phyloP scores from a whole-genome alignment of 1,139 yeast species.

The Petasospora rhodanensis region DNA sequence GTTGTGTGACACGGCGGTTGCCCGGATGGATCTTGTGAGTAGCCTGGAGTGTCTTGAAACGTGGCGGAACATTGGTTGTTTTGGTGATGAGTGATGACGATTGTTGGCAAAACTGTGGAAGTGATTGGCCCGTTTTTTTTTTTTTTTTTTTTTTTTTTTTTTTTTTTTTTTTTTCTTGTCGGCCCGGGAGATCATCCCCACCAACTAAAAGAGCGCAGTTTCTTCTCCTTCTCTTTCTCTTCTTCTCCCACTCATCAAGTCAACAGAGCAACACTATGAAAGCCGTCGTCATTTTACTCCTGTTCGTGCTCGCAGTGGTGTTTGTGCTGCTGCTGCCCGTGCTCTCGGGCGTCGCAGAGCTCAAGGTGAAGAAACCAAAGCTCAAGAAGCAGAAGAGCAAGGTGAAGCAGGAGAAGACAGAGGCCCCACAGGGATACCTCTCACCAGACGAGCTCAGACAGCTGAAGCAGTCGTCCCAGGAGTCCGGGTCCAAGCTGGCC shows the following conservation, averaged over 20 bases:
- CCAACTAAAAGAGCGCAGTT: too few species aligned
- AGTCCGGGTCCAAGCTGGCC: constrained; percentile 10
- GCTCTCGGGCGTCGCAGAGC: constrained; percentile 20
- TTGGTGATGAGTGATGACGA: too few species aligned
- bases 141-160: too few species aligned
- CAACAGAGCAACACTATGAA: constrained; percentile 1
- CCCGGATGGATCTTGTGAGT: too few species aligned
- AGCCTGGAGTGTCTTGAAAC: too few species aligned
- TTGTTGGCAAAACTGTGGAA: too few species aligned
- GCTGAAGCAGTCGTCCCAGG: constrained; percentile 4
- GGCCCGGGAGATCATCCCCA: too few species aligned
- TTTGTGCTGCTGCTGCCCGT: constrained; percentile 20
- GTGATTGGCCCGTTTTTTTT: too few species aligned
- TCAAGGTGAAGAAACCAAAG: constrained; percentile 10
- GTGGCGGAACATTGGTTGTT: too few species aligned
- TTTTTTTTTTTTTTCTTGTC: too few species aligned
- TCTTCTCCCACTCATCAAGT: not conserved
- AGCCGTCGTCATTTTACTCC: constrained; percentile 6
- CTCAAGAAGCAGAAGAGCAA: constrained; percentile 2
- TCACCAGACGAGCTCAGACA: constrained; percentile 23
- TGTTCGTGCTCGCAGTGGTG: constrained; percentile 13
- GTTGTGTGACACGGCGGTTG: too few species aligned
- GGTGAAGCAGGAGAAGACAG: not conserved
- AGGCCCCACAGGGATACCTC: constrained; percentile 21
- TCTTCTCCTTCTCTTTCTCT: not conserved